A percentile compares a stretch with the other conserved stretches of the same genome.
Evolutionary conservation across 768 basidiomycete genomes (phyloP).

Genomic region (Hygrophorus pudorinus): DNA sequence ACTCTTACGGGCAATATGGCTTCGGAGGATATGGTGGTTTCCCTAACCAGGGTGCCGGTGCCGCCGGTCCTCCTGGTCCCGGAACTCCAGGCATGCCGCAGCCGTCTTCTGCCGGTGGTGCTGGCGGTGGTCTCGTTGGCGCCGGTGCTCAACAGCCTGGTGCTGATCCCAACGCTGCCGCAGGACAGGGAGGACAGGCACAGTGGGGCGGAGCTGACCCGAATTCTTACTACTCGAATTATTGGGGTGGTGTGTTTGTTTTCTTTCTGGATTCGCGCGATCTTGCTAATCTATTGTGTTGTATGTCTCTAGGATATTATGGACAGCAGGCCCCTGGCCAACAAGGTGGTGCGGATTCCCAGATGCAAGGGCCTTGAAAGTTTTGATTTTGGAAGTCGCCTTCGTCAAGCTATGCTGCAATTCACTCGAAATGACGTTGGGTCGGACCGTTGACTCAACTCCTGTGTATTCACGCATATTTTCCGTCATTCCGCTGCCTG

Average conservation of each 20-base stretch:
- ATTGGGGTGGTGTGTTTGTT: slow-evolving; percentile 65
- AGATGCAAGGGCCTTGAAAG: slow-evolving; percentile 35
- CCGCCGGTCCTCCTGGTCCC: slow-evolving; percentile 36
- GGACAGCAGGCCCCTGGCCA: slow-evolving; percentile 60
- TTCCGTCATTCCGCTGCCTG: slow-evolving; percentile 15
- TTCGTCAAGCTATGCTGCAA: too few species aligned
- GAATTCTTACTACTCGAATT: slow-evolving; percentile 68
- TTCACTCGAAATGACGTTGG: not conserved
- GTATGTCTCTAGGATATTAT: slow-evolving; percentile 54
- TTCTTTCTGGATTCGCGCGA: not conserved
- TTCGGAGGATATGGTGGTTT: slow-evolving; percentile 69
- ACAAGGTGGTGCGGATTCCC: slow-evolving; percentile 46
- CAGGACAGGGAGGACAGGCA: slow-evolving; percentile 52
- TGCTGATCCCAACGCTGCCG: slow-evolving; percentile 42
- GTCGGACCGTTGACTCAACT: not conserved
- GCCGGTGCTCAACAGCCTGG: slow-evolving; percentile 49
- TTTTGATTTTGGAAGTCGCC: too few species aligned
- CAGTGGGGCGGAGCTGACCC: slow-evolving; percentile 75
- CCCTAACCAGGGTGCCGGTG: slow-evolving; percentile 45
- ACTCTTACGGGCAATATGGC: slow-evolving; percentile 68
- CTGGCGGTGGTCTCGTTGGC: slow-evolving; percentile 45
- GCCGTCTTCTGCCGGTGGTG: slow-evolving; percentile 39
- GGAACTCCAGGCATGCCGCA: slow-evolving; percentile 54
- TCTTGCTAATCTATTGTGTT: not conserved
- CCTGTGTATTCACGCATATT: not conserved